Evolutionary conservation across 2,329 filamentous ascomycete genomes (phyloP), one percentile per base, ranked within the genome.

Genomic region (Penicillium sp.): DNA sequence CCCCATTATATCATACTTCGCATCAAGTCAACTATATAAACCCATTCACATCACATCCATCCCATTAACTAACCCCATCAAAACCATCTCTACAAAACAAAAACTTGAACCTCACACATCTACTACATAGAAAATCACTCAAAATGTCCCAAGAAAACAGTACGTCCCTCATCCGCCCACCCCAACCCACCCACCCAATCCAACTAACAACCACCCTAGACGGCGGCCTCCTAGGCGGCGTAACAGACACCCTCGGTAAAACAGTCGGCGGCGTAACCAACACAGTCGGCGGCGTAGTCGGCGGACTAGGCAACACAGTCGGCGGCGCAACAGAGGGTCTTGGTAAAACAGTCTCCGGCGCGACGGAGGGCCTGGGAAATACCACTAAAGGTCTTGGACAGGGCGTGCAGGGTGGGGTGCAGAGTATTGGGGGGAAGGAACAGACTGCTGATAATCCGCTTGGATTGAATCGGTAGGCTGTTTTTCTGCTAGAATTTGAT

Each of bases 241-340:
- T 70, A 7, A 61, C 60, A 24, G 63, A 68, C 40, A 67, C 65
- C 29, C 26, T 70, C 14, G 67, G 67, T 39, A 67, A 67, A 36
- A 68, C 67, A 23, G 65, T 70, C 24, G 64, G 66, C 53, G 72
- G 71, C 48, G 59, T 72, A 10, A 70, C 69, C 36, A 66, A 67
- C 58, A 71, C 70, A 2, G 47, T 69, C 2, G 69, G 70, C 34
- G 42, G 26, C 26, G 55, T 63, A 5, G 65, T 71, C 18, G 57
- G 65, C 10, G 66, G 69, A 18, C 51, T 73, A 4, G 69, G 70
- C 16, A 67, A 66, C 48, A 73, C 71, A 3, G 70, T 72, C 10
- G 71, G 71, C 29, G 64, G 67, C 47, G 67, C 68, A 49, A 72
- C 71, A 19, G 63, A 70, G 16, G 65, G 65, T 1, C 42, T 70